Conservation (phyloP, 1,139 yeast genomes). For the Saccharomycopsis crataegensis region DNA sequence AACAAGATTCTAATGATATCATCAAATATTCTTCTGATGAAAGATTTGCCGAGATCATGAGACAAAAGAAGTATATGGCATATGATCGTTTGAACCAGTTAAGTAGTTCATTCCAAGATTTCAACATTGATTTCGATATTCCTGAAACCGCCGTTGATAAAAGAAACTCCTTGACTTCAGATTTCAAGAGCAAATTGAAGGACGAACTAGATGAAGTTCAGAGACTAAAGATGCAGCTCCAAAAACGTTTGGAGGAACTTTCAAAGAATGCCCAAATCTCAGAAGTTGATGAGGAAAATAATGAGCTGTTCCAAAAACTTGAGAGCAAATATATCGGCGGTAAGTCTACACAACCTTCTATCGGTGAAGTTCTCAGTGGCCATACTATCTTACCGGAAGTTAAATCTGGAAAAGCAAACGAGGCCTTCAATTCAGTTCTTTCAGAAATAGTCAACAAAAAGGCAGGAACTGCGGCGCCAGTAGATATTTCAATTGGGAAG, state of each 20-base stretch:
- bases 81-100: slow-evolving; percentile 60
- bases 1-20: slow-evolving; percentile 67
- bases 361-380: slow-evolving; percentile 8
- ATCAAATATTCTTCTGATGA: slow-evolving; percentile 51
- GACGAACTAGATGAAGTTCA: slow-evolving; percentile 27
- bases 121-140: slow-evolving; percentile 54
- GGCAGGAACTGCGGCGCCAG: background rate
- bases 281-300: background rate
- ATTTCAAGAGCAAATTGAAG: slow-evolving; percentile 15
- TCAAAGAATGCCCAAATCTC: slow-evolving; percentile 37
- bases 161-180: slow-evolving; percentile 2
- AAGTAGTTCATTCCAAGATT: slow-evolving; percentile 51
- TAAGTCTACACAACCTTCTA: slow-evolving; percentile 10
- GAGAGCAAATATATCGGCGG: slow-evolving; percentile 17
- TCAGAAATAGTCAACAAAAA: slow-evolving; percentile 15
- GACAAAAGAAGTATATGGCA: slow-evolving; percentile 54
- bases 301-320: slow-evolving; percentile 20
- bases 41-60: slow-evolving; percentile 46
- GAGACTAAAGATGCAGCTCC: slow-evolving; percentile 44
- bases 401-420: background rate
- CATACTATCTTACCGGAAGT: slow-evolving; percentile 1
- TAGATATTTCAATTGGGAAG: background rate
- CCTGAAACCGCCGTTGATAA: slow-evolving; percentile 32
- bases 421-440: slow-evolving; percentile 11
- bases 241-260: slow-evolving; percentile 40